Evolutionary conservation across 768 basidiomycete species (phyloP).

Genomic region (Trametes maxima): DNA sequence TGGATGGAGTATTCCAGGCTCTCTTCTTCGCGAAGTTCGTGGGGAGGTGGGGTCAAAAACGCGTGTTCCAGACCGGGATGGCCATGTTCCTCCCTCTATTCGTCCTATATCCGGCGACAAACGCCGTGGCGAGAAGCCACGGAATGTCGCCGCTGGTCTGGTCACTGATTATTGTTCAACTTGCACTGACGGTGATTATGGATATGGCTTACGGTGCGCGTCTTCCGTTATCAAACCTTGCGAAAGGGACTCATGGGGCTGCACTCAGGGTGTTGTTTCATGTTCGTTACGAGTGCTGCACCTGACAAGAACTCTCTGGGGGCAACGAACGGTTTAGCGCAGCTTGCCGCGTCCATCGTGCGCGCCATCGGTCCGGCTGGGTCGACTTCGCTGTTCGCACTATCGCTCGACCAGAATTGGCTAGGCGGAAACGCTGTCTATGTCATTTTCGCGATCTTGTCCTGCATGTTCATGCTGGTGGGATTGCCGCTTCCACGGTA

Average conservation of each 20-base stretch:
- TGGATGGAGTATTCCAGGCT: slow-evolving; percentile 42
- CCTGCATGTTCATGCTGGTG: slow-evolving; percentile 22
- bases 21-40: slow-evolving; percentile 42
- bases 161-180: slow-evolving; percentile 29
- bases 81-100: slow-evolving; percentile 31
- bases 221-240: background rate
- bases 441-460: slow-evolving; percentile 24
- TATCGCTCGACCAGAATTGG: slow-evolving; percentile 48
- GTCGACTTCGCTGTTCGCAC: slow-evolving; percentile 59
- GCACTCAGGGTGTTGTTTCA: slow-evolving; percentile 32
- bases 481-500: slow-evolving; percentile 24
- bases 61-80: slow-evolving; percentile 32
- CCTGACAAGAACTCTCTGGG: slow-evolving; percentile 44
- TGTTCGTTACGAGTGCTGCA: slow-evolving; percentile 36
- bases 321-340: slow-evolving; percentile 56
- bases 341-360: slow-evolving; percentile 51
- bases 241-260: background rate
- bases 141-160: slow-evolving; percentile 28
- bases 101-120: slow-evolving; percentile 34
- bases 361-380: slow-evolving; percentile 55
- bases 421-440: slow-evolving; percentile 49
- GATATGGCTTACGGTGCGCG: slow-evolving; percentile 36
- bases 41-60: slow-evolving; percentile 39
- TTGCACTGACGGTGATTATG: slow-evolving; percentile 28
- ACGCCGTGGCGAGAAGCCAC: slow-evolving; percentile 23